Percentiles rank a stretch among this genome's conserved stretches.
These are phyloP conservation scores for Hypomontagnella monticulosa DNA, from an alignment of 495 filamentous ascomycete genomes.

Conservation along the genomic window DNA sequence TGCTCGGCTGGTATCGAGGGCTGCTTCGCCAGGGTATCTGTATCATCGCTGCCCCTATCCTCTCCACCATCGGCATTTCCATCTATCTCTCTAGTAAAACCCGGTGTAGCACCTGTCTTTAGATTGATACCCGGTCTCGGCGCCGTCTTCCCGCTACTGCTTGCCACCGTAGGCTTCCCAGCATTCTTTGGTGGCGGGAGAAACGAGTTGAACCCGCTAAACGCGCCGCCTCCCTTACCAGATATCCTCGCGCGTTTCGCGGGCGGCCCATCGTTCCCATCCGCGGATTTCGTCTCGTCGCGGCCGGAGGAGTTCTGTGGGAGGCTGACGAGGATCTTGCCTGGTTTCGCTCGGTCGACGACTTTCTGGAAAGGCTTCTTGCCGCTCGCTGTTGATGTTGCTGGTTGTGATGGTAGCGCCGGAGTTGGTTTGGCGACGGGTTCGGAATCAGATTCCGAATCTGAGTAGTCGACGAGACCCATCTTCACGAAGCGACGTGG, in stretches of 20 bases:
- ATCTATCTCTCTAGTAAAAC: conserved; percentile 71
- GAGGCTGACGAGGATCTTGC: conserved; percentile 83
- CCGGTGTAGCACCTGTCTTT: conserved; percentile 81
- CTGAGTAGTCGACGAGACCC: conserved; percentile 84
- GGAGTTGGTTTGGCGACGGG: conserved; percentile 52
- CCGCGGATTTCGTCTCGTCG: conserved; percentile 43
- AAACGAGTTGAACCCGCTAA: conserved; percentile 83
- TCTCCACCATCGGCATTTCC: conserved; percentile 38
- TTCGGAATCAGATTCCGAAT: conserved; percentile 81
- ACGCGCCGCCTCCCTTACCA: conserved; percentile 55
- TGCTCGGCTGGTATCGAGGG: conserved; percentile 57
- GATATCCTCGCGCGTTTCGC: conserved; percentile 73
- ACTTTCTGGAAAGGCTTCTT: conserved; percentile 75
- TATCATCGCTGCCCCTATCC: conserved; percentile 17
- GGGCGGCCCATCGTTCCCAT: conserved; percentile 62
- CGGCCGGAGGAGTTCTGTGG: conserved; percentile 57
- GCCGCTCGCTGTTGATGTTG: conserved; percentile 45
- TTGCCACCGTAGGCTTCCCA: conserved; percentile 44
- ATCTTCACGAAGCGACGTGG: conserved; percentile 54
- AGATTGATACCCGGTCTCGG: conserved; percentile 68
- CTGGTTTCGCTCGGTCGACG: conserved; percentile 78
- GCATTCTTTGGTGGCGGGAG: conserved; percentile 84
- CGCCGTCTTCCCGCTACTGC: conserved; percentile 48
- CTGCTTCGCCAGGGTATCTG: conserved; percentile 42
- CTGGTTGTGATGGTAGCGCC: conserved; percentile 16